These are phyloP conservation scores for Recurvomyces mirabilis DNA, from an alignment of 495 filamentous ascomycete genomes.

Conservation along the genomic window DNA sequence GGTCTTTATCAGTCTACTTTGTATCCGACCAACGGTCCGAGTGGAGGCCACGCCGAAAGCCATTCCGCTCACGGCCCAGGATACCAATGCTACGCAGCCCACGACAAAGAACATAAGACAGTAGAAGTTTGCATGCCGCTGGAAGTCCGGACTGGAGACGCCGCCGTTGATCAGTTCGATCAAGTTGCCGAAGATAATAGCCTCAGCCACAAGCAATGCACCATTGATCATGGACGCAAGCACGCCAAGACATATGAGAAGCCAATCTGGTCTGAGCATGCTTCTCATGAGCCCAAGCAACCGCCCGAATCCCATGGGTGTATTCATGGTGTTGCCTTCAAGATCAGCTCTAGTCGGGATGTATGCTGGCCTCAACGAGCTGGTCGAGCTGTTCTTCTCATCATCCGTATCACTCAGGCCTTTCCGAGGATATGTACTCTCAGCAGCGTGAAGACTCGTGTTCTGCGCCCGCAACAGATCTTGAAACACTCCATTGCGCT, in stretches of 20 bases:
- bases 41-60: constrained; percentile 41
- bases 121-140: constrained; percentile 35
- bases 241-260: constrained; percentile 13
- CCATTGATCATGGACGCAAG: constrained; percentile 33
- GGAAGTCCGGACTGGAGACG: constrained; percentile 14
- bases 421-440: not conserved
- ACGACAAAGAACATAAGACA: constrained; percentile 45
- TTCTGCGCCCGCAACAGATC: constrained; percentile 28
- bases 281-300: not conserved
- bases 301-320: not conserved
- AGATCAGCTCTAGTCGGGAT: not conserved
- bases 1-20: constrained; percentile 36
- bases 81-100: constrained; percentile 37
- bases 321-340: not conserved
- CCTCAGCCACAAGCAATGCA: constrained; percentile 36
- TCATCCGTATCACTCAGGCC: not conserved
- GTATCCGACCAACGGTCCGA: constrained; percentile 28
- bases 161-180: constrained; percentile 31
- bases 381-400: not conserved
- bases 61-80: constrained; percentile 36
- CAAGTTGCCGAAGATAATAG: constrained; percentile 42
- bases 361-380: not conserved
- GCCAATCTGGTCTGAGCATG: constrained; percentile 10
- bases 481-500: constrained; percentile 7
- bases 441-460: not conserved